phyloP scores from a whole-genome alignment of 2,329 filamentous ascomycete species.

The Aspergillus floridensis region DNA sequence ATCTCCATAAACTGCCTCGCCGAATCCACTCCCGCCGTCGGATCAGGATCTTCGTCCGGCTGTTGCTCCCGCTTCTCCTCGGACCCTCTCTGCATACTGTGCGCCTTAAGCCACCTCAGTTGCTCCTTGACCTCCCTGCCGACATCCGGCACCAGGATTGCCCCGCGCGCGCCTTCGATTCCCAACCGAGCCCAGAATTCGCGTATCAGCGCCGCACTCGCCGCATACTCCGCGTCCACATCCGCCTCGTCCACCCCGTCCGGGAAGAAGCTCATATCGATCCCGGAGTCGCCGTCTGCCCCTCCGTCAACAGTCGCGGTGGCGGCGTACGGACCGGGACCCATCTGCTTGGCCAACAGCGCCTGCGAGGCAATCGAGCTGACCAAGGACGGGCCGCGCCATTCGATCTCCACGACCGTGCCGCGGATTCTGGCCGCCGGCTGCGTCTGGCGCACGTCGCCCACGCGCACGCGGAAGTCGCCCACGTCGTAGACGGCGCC shows the following conservation, averaged over 20 bases:
- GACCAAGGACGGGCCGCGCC: slow-evolving; percentile 38
- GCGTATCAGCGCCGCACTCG: slow-evolving; percentile 36
- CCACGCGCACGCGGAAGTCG: slow-evolving; percentile 44
- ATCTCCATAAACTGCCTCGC: slow-evolving; percentile 48
- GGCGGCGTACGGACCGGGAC: neutral
- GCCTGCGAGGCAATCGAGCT: slow-evolving; percentile 20
- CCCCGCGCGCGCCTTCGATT: slow-evolving; percentile 38
- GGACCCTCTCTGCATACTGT: slow-evolving; percentile 12
- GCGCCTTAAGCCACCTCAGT: slow-evolving; percentile 22
- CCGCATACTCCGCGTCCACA: slow-evolving; percentile 38
- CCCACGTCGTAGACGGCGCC: slow-evolving; percentile 43
- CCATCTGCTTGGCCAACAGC: slow-evolving; percentile 6
- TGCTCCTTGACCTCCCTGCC: slow-evolving; percentile 38
- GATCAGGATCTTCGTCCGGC: slow-evolving; percentile 31
- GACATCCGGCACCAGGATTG: slow-evolving; percentile 42
- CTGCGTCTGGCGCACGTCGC: slow-evolving; percentile 43
- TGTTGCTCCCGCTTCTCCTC: slow-evolving; percentile 15
- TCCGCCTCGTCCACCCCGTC: slow-evolving; percentile 35
- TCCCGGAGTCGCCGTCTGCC: slow-evolving; percentile 20
- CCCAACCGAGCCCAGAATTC: slow-evolving; percentile 43
- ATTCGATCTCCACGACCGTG: slow-evolving; percentile 46
- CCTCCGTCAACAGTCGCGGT: neutral
- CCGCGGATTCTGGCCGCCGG: slow-evolving; percentile 39
- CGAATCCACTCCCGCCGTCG: slow-evolving; percentile 39
- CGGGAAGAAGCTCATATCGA: slow-evolving; percentile 26